phyloP scores from a whole-genome alignment of 345 rosid species.

The Eucalyptus marginata region DNA sequence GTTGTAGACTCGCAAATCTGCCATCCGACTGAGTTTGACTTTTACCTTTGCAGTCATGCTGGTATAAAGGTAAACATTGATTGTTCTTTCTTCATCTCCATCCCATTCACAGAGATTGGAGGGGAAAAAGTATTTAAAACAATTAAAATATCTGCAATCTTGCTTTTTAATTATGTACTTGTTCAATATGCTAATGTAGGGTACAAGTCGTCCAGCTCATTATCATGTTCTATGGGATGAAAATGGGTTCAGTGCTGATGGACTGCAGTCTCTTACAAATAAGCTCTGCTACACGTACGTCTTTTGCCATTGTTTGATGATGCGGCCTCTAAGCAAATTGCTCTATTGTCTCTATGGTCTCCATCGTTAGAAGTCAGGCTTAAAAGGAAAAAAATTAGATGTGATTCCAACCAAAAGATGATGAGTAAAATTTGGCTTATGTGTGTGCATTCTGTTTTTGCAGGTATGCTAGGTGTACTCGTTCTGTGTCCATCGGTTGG shows the following conservation, averaged over 20 bases:
- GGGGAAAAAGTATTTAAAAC: neutral
- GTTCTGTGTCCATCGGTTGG: conserved; percentile 90
- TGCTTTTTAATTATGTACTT: neutral
- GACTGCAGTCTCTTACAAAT: conserved; percentile 77
- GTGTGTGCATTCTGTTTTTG: neutral
- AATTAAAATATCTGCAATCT: neutral
- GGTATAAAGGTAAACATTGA: conserved; percentile 58
- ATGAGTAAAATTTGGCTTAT: neutral
- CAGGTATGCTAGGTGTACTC: conserved; percentile 92
- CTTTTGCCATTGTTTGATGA: neutral
- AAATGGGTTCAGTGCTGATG: conserved; percentile 84
- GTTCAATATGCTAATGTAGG: conserved; percentile 23
- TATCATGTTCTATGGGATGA: conserved; percentile 97
- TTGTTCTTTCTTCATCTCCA: neutral
- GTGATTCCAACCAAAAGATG: neutral
- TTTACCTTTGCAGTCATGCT: conserved; percentile 91
- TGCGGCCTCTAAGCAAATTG: neutral
- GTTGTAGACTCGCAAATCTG: conserved; percentile 93
- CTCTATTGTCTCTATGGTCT: neutral
- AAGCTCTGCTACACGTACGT: conserved; percentile 88
- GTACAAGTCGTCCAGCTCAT: conserved; percentile 94
- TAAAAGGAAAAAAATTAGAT: neutral
- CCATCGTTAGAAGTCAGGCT: neutral
- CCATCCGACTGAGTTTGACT: conserved; percentile 95
- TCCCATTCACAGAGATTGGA: neutral